Conservation (phyloP, 345 rosid genomes). For the Acer negundo region DNA sequence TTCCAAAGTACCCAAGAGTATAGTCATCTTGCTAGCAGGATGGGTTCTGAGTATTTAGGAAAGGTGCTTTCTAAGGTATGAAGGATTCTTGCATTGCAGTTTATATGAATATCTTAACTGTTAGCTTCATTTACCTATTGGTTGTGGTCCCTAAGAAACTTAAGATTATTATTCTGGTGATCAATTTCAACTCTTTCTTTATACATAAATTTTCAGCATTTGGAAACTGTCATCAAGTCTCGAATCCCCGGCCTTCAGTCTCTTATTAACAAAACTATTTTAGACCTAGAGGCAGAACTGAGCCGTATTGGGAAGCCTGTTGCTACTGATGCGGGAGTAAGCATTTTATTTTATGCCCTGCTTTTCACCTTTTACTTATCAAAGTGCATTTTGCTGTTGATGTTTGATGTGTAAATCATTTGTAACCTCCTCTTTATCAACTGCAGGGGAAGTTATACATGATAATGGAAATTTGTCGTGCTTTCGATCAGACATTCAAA, state of each 20-base stretch:
- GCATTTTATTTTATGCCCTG: constrained; percentile 24
- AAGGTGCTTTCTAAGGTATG: constrained; percentile 93
- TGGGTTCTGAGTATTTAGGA: constrained; percentile 95
- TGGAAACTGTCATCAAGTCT: constrained; percentile 95
- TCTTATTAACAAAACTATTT: constrained; percentile 79
- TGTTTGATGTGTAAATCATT: not conserved
- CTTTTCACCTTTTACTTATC: constrained; percentile 7
- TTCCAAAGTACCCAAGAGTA: constrained; percentile 66
- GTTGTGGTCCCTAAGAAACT: not conserved
- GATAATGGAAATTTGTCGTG: constrained; percentile 93
- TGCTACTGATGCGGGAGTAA: constrained; percentile 92
- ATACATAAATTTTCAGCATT: constrained; percentile 62
- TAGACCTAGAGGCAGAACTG: constrained; percentile 81
- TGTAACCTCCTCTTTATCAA: constrained; percentile 15
- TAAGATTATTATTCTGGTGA: not conserved
- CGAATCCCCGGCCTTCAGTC: constrained; percentile 93
- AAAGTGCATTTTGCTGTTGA: not conserved
- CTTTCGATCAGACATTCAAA: constrained; percentile 90
- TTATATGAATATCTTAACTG: not conserved
- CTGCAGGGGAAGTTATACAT: constrained; percentile 87
- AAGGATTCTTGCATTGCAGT: constrained; percentile 2
- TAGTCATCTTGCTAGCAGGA: constrained; percentile 70
- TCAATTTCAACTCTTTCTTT: not conserved
- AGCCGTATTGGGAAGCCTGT: constrained; percentile 91
- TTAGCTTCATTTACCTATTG: not conserved